A percentile compares a stretch with the other conserved stretches of the same genome.
These are phyloP conservation scores for Russula olivacea DNA, from an alignment of 768 basidiomycete genomes.

Conservation along the genomic window DNA sequence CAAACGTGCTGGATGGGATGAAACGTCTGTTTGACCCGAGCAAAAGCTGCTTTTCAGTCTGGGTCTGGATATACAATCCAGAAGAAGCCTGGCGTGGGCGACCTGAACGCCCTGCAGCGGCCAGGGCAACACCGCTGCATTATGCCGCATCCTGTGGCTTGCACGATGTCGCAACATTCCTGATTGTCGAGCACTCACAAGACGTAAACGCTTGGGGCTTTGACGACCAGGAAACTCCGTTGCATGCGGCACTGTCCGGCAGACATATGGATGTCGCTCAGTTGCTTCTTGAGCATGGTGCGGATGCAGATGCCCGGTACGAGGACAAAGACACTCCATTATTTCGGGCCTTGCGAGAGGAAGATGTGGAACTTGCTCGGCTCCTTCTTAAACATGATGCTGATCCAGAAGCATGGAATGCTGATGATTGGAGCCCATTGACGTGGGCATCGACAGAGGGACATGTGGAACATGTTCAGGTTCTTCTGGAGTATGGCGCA, in stretches of 20 bases:
- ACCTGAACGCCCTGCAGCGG: neutral
- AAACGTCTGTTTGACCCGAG: neutral
- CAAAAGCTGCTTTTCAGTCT: neutral
- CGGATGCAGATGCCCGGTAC: neutral
- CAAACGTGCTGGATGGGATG: neutral
- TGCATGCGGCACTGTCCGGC: neutral
- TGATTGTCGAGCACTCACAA: neutral
- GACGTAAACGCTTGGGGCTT: neutral
- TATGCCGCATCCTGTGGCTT: neutral
- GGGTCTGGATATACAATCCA: conserved; percentile 4
- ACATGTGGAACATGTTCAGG: too few species aligned
- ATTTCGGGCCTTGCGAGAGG: too few species aligned
- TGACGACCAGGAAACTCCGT: neutral
- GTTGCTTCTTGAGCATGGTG: neutral
- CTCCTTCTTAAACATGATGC: neutral
- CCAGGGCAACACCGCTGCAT: neutral
- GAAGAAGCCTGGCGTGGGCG: neutral
- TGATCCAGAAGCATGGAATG: neutral
- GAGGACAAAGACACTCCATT: too few species aligned
- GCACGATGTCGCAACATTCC: neutral
- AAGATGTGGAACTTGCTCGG: neutral
- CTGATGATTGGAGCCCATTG: accelerated
- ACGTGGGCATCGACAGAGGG: neutral
- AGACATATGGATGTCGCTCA: neutral
- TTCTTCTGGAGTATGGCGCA: neutral